A percentile compares a stretch with the other conserved stretches of the same genome.
These are phyloP conservation scores for Margaritispora aquatica DNA, from an alignment of 495 filamentous ascomycete genomes.

Conservation along the genomic window DNA sequence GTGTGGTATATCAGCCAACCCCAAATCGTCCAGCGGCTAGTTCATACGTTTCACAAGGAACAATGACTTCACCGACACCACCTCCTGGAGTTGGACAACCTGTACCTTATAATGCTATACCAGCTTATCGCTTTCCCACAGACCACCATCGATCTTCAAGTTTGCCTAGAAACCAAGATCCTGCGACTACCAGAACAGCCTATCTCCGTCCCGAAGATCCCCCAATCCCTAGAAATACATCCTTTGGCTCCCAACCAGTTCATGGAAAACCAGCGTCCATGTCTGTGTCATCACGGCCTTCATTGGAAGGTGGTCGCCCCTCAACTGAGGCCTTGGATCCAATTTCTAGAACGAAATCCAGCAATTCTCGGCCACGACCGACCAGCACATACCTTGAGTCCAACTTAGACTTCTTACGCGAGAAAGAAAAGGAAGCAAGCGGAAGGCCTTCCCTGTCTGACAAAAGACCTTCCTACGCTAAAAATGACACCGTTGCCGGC, in stretches of 20 bases:
- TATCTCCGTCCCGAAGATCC: constrained; percentile 15
- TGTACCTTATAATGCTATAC: constrained; percentile 30
- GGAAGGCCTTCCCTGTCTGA: constrained; percentile 16
- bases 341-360: constrained; percentile 47
- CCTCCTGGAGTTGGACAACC: constrained; percentile 35
- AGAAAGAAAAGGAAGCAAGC: constrained; percentile 20
- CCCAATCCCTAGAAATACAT: constrained; percentile 8
- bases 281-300: constrained; percentile 63
- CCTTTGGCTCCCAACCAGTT: constrained; percentile 6
- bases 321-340: constrained; percentile 53
- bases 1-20: constrained; percentile 51
- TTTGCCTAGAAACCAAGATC: constrained; percentile 33
- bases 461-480: constrained; percentile 7
- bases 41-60: constrained; percentile 85
- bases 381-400: constrained; percentile 73
- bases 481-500: constrained; percentile 12
- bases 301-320: constrained; percentile 68
- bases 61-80: constrained; percentile 77
- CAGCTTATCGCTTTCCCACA: constrained; percentile 59
- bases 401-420: constrained; percentile 47
- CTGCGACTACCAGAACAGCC: constrained; percentile 29
- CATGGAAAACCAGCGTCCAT: constrained; percentile 40
- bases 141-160: constrained; percentile 51
- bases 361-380: constrained; percentile 57
- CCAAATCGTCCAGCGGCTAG: constrained; percentile 39